Evolutionary conservation across 495 filamentous ascomycete genomes (phyloP), one percentile per base, ranked within the genome.

Genomic region (Tuber magnatum): DNA sequence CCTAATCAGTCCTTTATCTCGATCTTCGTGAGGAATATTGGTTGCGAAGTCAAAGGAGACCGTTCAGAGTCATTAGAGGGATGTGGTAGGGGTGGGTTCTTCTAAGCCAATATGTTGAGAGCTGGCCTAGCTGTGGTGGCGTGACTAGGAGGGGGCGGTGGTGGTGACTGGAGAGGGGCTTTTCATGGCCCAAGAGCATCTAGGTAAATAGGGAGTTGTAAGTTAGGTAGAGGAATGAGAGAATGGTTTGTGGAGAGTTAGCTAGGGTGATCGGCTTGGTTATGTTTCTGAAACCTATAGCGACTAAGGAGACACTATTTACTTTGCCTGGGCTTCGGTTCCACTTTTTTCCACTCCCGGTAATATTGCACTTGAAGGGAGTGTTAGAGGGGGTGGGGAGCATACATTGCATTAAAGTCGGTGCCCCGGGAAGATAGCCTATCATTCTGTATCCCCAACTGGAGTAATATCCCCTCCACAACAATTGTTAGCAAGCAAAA

Each of bases 171-270:
- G 16, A 43, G 14, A 43, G 42, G 10, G 42, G 16, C 42, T 14
- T 16, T 43, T 43, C 42, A 1, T 43, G 42, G 14, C 42, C 12
- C 1, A 14, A 16, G 42, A 43, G 42, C 42, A 43, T 43, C 12
- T 14, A 43, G 42, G 42, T 43, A 14, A 43, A 43, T 10, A 86
- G 69, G 61, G 80, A 72, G 80, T 86, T 85, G 80, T 83, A 84
- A 7, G 48, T 42, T 0, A 84, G 77, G 73, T 88, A 88, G 20
- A 84, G 69, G 4, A 86, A 73, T 0, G 85, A 85, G 16, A 88
- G 73, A 0, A 86, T 40, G 0, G 85, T 71, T 77, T 88, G 87
- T 0, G 85, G 85, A 3, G 77, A 56, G 75, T 88, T 72, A 35
- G 43, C 71, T 14, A 72, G 24, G 24, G 56, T 10, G 71, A 72